A percentile compares a stretch with the other conserved stretches of the same genome.
Conservation (phyloP, 148 eudicot genomes). For the Diospyros lotus region DNA sequence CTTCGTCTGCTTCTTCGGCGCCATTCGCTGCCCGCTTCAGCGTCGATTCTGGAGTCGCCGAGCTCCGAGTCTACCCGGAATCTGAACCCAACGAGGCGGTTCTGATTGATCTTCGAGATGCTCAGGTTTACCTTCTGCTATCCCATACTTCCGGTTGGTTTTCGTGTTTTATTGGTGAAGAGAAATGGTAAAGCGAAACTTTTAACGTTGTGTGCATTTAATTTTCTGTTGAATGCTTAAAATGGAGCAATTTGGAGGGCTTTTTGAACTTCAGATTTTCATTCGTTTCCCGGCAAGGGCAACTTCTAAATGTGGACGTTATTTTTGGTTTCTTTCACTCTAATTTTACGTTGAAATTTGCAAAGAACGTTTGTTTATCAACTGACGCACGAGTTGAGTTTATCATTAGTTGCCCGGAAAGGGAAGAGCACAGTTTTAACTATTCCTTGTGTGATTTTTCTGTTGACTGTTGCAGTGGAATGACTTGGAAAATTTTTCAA, state of each 20-base stretch:
- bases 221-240: no score
- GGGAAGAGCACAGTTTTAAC: neutral
- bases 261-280: neutral
- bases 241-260: neutral
- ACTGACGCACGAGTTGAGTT: neutral
- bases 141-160: neutral
- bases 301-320: neutral
- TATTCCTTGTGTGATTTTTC: no score
- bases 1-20: slow-evolving; percentile 13
- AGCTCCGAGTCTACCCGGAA: slow-evolving; percentile 41
- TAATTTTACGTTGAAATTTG: neutral
- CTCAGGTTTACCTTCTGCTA: slow-evolving; percentile 33
- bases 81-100: slow-evolving; percentile 19
- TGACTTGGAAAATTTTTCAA: no score
- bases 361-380: no score
- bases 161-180: neutral
- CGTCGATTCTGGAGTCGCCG: slow-evolving; percentile 32
- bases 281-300: neutral
- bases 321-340: neutral
- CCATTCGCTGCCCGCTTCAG: slow-evolving; percentile 34
- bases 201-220: neutral
- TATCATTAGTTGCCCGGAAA: neutral
- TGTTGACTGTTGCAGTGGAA: no score
- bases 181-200: neutral
- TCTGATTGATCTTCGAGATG: slow-evolving; percentile 32